Evolutionary conservation across 495 filamentous ascomycete species (phyloP).

Genomic region (Talaromyces trachyspermus): DNA sequence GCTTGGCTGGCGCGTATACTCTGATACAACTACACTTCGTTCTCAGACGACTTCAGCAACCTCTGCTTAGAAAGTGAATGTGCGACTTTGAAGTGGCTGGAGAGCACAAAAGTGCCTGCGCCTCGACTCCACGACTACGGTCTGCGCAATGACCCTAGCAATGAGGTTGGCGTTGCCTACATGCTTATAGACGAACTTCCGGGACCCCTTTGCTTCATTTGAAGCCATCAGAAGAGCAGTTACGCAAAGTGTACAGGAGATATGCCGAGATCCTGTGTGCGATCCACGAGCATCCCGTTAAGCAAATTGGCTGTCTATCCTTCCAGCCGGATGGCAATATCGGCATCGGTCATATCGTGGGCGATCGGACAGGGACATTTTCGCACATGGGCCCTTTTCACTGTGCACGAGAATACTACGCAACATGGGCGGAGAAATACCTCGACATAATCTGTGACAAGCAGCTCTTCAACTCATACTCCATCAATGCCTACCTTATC

Average conservation of each 20-base stretch:
- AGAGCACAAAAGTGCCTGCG: slow-evolving; percentile 9
- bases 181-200: slow-evolving; percentile 15
- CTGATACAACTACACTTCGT: slow-evolving; percentile 15
- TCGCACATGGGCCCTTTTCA: slow-evolving; percentile 16
- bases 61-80: slow-evolving; percentile 15
- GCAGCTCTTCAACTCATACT: slow-evolving; percentile 15
- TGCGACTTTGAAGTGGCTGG: slow-evolving; percentile 16
- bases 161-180: slow-evolving; percentile 11
- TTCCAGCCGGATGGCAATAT: slow-evolving; percentile 5
- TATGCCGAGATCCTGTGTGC: slow-evolving; percentile 8
- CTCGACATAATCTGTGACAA: slow-evolving; percentile 18
- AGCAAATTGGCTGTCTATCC: slow-evolving; percentile 10
- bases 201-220: slow-evolving; percentile 10
- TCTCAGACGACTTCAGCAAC: slow-evolving; percentile 13
- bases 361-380: slow-evolving; percentile 15
- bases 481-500: slow-evolving; percentile 22
- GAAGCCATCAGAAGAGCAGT: slow-evolving; percentile 12
- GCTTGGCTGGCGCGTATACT: slow-evolving; percentile 14
- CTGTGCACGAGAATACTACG: slow-evolving; percentile 16
- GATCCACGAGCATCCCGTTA: slow-evolving; percentile 5
- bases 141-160: slow-evolving; percentile 11
- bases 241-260: slow-evolving; percentile 9
- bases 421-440: slow-evolving; percentile 14
- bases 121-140: slow-evolving; percentile 13
- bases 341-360: slow-evolving; percentile 11